Conservation (phyloP, 2,329 filamentous ascomycete genomes). For the Talaromyces pinophilus region DNA sequence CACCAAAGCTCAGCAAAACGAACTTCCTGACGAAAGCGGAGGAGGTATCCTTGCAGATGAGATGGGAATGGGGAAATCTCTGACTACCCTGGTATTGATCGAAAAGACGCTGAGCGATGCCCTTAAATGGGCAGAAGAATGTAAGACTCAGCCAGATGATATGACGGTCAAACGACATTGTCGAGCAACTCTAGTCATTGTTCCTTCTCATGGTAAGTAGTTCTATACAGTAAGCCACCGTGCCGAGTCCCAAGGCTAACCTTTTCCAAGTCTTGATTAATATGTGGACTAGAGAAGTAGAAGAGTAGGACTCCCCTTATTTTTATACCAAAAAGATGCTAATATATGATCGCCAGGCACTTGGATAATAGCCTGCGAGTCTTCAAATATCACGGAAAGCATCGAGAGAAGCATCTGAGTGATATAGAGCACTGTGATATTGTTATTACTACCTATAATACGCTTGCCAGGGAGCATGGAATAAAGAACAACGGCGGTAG, state of each 20-base stretch:
- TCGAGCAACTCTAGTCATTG: slow-evolving; percentile 49
- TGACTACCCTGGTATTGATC: slow-evolving; percentile 55
- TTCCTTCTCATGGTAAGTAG: slow-evolving; percentile 46
- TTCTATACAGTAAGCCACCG: not conserved
- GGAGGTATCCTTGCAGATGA: slow-evolving; percentile 61
- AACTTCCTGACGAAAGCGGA: slow-evolving; percentile 30
- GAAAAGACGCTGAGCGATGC: slow-evolving; percentile 45
- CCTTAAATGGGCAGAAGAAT: slow-evolving; percentile 37
- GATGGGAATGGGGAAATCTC: slow-evolving; percentile 63
- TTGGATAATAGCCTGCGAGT: slow-evolving; percentile 33
- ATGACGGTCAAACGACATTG: slow-evolving; percentile 25
- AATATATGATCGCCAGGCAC: slow-evolving; percentile 33
- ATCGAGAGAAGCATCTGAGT: slow-evolving; percentile 30
- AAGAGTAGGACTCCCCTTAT: slow-evolving; percentile 33
- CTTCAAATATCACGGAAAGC: slow-evolving; percentile 43
- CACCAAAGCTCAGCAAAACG: slow-evolving; percentile 36
- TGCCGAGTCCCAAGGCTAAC: slow-evolving; percentile 21
- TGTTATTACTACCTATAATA: slow-evolving; percentile 54
- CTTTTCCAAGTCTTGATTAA: slow-evolving; percentile 41
- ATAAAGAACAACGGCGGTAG: slow-evolving; percentile 18
- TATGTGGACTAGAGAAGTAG: slow-evolving; percentile 46
- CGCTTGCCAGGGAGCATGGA: slow-evolving; percentile 42
- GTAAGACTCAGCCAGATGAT: slow-evolving; percentile 2
- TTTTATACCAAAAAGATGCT: not conserved
- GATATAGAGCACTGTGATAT: slow-evolving; percentile 42